Evolutionary conservation across 2,329 filamentous ascomycete species (phyloP).

Genomic region (Fusarium tupiense): DNA sequence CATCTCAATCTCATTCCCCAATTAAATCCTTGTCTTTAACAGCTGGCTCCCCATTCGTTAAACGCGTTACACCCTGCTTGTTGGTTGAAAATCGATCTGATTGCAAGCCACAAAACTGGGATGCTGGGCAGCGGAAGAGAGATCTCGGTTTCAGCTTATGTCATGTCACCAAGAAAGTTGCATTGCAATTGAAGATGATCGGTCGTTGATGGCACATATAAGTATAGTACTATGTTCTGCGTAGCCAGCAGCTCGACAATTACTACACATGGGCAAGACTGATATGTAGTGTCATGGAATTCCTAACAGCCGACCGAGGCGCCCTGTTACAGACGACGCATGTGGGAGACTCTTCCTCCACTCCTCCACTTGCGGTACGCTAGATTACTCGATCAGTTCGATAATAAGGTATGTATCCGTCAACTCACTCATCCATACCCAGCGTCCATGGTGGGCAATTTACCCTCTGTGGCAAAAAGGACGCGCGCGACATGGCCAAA

Average conservation of each 20-base stretch:
- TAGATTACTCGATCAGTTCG: constrained; percentile 11
- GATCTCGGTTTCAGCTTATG: constrained; percentile 9
- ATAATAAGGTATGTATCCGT: not conserved
- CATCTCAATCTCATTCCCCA: not conserved
- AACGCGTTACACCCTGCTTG: constrained; percentile 6
- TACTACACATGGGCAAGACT: not conserved
- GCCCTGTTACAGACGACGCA: constrained; percentile 2
- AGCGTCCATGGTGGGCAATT: constrained; percentile 13
- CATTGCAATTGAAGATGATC: not conserved
- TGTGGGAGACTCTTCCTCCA: constrained; percentile 9
- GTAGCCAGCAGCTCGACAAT: not conserved
- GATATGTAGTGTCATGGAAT: not conserved
- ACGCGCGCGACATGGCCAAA: constrained; percentile 8
- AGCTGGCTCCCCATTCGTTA: not conserved
- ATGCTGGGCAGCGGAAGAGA: not conserved
- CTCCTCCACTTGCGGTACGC: constrained; percentile 8
- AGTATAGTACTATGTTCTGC: not conserved
- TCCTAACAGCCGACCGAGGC: constrained; percentile 8
- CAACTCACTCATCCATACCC: not conserved
- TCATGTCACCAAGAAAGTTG: not conserved
- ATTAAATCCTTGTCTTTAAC: not conserved
- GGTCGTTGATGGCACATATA: not conserved
- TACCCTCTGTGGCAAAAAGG: constrained; percentile 26
- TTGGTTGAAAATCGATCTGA: constrained; percentile 10
- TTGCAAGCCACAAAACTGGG: constrained; percentile 15